These are phyloP conservation scores for Heliamphora ciliata DNA, from an alignment of 179 eudicot genomes.

Conservation along the genomic window DNA sequence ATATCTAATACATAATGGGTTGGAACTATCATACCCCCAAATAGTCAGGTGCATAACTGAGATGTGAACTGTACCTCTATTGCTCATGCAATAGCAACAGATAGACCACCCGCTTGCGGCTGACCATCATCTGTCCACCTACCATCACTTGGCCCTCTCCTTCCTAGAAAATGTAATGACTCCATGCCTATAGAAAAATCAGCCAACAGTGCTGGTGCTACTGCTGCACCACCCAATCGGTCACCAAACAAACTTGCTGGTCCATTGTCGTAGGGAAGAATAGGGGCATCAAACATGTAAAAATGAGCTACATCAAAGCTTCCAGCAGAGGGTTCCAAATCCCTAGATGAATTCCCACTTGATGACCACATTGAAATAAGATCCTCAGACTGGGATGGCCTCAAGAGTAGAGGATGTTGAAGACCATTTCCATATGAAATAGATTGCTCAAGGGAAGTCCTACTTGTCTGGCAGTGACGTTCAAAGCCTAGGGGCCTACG, in stretches of 20 bases:
- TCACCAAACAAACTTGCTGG: slow-evolving; percentile 65
- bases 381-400: slow-evolving; percentile 71
- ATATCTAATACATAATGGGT: no score
- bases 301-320: slow-evolving; percentile 62
- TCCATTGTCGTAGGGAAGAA: slow-evolving; percentile 67
- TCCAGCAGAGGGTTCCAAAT: slow-evolving; percentile 60
- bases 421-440: slow-evolving; percentile 60
- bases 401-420: slow-evolving; percentile 82
- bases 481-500: slow-evolving; percentile 83
- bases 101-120: slow-evolving; percentile 89
- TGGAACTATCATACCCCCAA: no score
- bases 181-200: slow-evolving; percentile 88
- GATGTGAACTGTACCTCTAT: slow-evolving; percentile 79
- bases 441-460: slow-evolving; percentile 62
- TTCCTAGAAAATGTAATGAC: slow-evolving; percentile 58
- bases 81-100: slow-evolving; percentile 76
- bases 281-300: slow-evolving; percentile 88
- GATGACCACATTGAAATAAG: no score
- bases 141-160: slow-evolving; percentile 96
- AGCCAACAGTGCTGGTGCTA: slow-evolving; percentile 62
- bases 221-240: slow-evolving; percentile 55
- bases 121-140: slow-evolving; percentile 99
- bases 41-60: slow-evolving; percentile 30
- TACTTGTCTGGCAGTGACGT: slow-evolving; percentile 72
- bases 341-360: no score